phyloP scores from a whole-genome alignment of 176 grass and related monocot genomes.

The Phragmites australis region DNA sequence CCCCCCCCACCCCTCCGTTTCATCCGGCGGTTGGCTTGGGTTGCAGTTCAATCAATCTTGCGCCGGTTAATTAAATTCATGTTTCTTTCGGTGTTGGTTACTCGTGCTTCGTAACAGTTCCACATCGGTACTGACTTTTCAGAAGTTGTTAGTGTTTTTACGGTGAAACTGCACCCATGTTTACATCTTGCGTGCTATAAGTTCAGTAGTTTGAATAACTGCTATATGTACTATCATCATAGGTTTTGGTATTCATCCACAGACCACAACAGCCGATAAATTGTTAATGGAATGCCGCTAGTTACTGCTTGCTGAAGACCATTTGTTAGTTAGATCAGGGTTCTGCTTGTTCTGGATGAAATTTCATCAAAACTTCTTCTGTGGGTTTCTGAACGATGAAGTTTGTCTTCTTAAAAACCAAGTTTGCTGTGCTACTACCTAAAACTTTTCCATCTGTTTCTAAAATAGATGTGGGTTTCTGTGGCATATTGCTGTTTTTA shows the following conservation, averaged over 20 bases:
- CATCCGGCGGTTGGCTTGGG: background rate
- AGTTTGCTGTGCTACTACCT: background rate
- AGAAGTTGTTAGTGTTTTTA: background rate
- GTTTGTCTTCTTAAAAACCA: no score
- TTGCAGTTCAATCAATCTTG: background rate
- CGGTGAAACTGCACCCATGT: background rate
- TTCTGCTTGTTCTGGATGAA: background rate
- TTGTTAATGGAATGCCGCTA: background rate
- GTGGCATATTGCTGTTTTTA: background rate
- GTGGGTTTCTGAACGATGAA: no score
- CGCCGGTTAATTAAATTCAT: background rate
- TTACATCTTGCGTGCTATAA: background rate
- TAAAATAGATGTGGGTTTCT: background rate
- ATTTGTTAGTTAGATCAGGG: conserved; percentile 10
- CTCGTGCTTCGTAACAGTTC: no score
- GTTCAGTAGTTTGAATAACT: background rate
- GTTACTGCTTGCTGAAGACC: background rate
- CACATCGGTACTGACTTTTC: background rate
- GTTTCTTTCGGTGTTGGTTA: no score
- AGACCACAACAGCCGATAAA: background rate
- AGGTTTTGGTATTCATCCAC: background rate
- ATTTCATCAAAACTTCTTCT: background rate
- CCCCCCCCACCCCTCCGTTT: no score
- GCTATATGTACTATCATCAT: background rate
- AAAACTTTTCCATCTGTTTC: background rate